A percentile compares a stretch with the other conserved stretches of the same genome.
These are phyloP conservation scores for Zymoseptoria passerinii DNA, from an alignment of 2,329 filamentous ascomycete genomes.

Conservation along the genomic window DNA sequence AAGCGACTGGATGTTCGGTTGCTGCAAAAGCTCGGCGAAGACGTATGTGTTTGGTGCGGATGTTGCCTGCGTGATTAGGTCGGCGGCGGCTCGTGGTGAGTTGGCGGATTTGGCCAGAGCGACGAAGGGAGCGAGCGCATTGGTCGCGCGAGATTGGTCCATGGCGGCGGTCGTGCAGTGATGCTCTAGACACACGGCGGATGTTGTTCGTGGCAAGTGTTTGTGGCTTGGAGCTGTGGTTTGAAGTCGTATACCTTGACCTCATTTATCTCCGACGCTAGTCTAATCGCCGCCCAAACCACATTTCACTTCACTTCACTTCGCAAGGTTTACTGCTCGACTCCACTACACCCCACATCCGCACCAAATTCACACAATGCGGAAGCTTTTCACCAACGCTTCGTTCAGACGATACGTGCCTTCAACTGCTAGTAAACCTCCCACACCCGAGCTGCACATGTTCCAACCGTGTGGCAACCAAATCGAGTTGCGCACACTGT, in stretches of 20 bases:
- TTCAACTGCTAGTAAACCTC: too few relatives aligned
- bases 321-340: not conserved
- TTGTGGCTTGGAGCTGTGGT: not conserved
- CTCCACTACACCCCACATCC: not conserved
- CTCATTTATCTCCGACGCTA: not conserved
- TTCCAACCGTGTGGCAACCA: not conserved
- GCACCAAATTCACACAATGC: not conserved
- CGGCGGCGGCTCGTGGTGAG: constrained; percentile 73
- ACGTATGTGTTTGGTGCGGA: constrained; percentile 84
- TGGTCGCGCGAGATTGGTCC: constrained; percentile 60
- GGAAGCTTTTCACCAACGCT: too few relatives aligned
- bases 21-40: constrained; percentile 85
- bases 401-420: too few relatives aligned
- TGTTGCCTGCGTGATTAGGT: constrained; percentile 80
- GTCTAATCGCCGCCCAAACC: not conserved
- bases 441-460: too few relatives aligned
- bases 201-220: not conserved
- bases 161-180: constrained; percentile 36
- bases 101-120: constrained; percentile 79
- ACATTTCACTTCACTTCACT: not conserved
- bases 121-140: constrained; percentile 71
- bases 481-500: not conserved
- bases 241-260: not conserved
- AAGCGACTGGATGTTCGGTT: constrained; percentile 69
- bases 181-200: not conserved